phyloP scores from a whole-genome alignment of 129 eudicot genomes.

The Flaveria linearis region DNA sequence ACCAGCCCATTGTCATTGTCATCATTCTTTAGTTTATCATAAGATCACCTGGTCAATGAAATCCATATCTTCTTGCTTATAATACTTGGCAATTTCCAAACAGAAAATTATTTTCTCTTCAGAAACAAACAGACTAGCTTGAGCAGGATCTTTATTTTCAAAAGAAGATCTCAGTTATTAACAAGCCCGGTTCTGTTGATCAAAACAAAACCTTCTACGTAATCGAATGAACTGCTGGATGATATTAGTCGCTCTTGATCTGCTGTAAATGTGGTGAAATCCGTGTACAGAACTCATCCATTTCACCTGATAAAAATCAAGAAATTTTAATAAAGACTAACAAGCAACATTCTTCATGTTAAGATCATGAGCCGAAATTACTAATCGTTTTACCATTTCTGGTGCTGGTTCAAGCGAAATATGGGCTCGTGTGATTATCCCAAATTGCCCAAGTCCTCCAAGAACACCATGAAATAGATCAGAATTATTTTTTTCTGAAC shows the following conservation, averaged over 20 bases:
- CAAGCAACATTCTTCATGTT: not conserved
- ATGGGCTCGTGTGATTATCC: constrained; percentile 82
- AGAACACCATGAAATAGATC: constrained; percentile 91
- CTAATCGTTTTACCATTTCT: constrained; percentile 49
- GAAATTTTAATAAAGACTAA: constrained; percentile 13
- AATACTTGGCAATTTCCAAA: constrained; percentile 84
- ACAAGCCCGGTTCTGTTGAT: constrained; percentile 80
- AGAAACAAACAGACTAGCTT: constrained; percentile 58
- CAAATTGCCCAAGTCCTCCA: constrained; percentile 98
- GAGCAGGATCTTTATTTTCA: constrained; percentile 75
- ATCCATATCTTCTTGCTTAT: constrained; percentile 45
- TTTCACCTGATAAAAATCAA: constrained; percentile 63
- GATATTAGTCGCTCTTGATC: constrained; percentile 89
- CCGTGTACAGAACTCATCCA: constrained; percentile 88
- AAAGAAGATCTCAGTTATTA: constrained; percentile 86
- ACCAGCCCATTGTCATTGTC: not conserved
- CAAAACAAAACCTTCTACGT: constrained; percentile 88
- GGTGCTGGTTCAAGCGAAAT: constrained; percentile 88
- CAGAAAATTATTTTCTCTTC: constrained; percentile 76
- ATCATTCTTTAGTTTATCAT: not conserved
- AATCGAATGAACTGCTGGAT: constrained; percentile 61
- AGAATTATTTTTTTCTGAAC: constrained; percentile 65
- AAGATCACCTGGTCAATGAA: constrained; percentile 62
- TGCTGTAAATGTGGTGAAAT: constrained; percentile 57
- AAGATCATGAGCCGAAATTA: not conserved